These are phyloP conservation scores for Dionaea muscipula DNA, from an alignment of 179 eudicot species.

Conservation along the genomic window DNA sequence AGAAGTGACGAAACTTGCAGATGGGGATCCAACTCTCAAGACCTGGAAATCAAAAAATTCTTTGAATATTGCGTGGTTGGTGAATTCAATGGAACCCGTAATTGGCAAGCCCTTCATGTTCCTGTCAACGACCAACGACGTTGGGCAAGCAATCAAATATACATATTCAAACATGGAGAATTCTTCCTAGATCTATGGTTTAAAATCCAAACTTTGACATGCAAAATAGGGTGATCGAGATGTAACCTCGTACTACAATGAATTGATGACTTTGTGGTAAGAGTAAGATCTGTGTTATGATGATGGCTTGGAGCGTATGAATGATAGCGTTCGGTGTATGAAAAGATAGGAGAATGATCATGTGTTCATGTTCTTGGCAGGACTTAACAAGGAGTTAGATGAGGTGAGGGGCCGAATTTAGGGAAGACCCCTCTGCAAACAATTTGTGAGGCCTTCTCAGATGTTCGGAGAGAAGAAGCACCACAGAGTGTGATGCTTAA, in stretches of 20 bases:
- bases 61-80: slow-evolving; percentile 1
- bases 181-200: not conserved
- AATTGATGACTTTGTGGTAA: slow-evolving; percentile 1
- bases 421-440: too few relatives aligned
- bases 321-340: too few relatives aligned
- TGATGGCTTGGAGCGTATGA: not conserved
- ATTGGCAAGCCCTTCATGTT: not conserved
- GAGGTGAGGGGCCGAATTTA: too few relatives aligned
- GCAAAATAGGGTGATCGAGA: not conserved
- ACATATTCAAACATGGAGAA: not conserved
- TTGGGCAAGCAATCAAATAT: not conserved
- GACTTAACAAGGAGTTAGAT: too few relatives aligned
- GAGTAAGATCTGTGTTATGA: slow-evolving; percentile 1
- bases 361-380: too few relatives aligned
- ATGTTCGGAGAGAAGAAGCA: too few relatives aligned
- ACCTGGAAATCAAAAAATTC: not conserved
- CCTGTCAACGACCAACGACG: not conserved
- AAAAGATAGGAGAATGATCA: too few relatives aligned
- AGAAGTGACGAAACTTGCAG: not conserved
- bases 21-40: not conserved
- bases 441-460: too few relatives aligned
- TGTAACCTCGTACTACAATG: slow-evolving; percentile 1
- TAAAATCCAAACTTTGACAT: not conserved
- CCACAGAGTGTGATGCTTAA: too few relatives aligned
- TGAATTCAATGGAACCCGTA: slow-evolving; percentile 2